Percentiles rank a stretch among this genome's conserved stretches.
These are phyloP conservation scores for Cetradonia linearis DNA, from an alignment of 495 filamentous ascomycete genomes.

Conservation along the genomic window DNA sequence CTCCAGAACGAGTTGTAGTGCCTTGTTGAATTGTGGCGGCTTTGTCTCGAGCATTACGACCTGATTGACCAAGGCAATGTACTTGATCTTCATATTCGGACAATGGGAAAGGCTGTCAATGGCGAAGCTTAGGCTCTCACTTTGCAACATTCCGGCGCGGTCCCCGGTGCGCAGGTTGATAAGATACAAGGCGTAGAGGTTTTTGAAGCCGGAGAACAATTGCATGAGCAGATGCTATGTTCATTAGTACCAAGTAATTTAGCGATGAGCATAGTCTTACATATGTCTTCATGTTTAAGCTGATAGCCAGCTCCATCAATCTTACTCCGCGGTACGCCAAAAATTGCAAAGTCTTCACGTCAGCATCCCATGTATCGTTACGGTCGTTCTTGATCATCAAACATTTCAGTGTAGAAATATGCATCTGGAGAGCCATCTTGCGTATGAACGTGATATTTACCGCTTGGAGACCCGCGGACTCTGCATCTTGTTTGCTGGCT, in stretches of 20 bases:
- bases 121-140: constrained; percentile 42
- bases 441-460: constrained; percentile 44
- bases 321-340: constrained; percentile 37
- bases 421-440: constrained; percentile 32
- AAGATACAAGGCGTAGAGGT: constrained; percentile 44
- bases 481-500: constrained; percentile 36
- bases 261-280: constrained; percentile 31
- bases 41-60: constrained; percentile 15
- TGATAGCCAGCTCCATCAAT: constrained; percentile 45
- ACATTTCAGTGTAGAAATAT: constrained; percentile 23
- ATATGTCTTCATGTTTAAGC: constrained; percentile 38
- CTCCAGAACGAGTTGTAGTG: constrained; percentile 10
- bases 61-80: constrained; percentile 34
- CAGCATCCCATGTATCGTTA: constrained; percentile 43
- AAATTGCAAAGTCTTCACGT: constrained; percentile 39
- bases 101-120: constrained; percentile 44
- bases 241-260: constrained; percentile 4
- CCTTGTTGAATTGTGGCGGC: constrained; percentile 15
- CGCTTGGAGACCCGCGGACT: constrained; percentile 38
- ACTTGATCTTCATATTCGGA: constrained; percentile 42
- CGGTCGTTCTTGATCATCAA: constrained; percentile 32
- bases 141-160: constrained; percentile 34
- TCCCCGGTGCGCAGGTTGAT: constrained; percentile 42
- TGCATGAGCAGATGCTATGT: constrained; percentile 44
- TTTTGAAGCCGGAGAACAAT: constrained; percentile 34